phyloP scores from a whole-genome alignment of 1,284 basidiomycete genomes.

The Mycosarcoma mackinlayi region DNA sequence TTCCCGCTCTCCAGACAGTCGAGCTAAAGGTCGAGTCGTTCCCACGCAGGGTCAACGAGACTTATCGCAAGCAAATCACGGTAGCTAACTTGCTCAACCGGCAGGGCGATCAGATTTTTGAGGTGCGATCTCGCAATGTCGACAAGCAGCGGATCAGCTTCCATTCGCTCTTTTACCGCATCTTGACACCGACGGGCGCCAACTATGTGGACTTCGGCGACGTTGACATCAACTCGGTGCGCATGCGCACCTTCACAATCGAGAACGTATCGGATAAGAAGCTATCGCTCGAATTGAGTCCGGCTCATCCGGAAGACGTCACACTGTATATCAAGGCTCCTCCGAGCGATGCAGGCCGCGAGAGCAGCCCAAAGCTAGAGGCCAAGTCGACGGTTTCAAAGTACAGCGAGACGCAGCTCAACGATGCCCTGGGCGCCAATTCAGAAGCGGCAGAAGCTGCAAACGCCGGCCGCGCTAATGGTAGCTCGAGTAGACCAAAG shows the following conservation, averaged over 20 bases:
- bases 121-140: conserved; percentile 71
- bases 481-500: conserved; percentile 16
- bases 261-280: conserved; percentile 70
- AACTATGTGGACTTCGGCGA: conserved; percentile 72
- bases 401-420: conserved; percentile 23
- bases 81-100: conserved; percentile 68
- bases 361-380: conserved; percentile 34
- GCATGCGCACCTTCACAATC: conserved; percentile 70
- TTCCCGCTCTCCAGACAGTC: conserved; percentile 70
- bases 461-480: background rate
- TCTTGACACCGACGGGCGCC: conserved; percentile 71
- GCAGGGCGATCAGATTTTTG: conserved; percentile 70
- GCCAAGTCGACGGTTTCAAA: conserved; percentile 21
- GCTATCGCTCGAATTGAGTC: conserved; percentile 70
- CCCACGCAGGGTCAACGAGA: conserved; percentile 71
- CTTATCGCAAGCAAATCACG: conserved; percentile 72
- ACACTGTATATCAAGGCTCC: conserved; percentile 69
- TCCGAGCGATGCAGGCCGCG: conserved; percentile 1
- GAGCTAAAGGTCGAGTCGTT: conserved; percentile 72
- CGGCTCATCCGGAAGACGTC: conserved; percentile 71
- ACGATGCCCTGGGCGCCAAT: conserved; percentile 7
- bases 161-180: conserved; percentile 72
- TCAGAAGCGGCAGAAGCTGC: conserved; percentile 12
- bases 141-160: conserved; percentile 72
- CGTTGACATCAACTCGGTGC: conserved; percentile 71